Evolutionary conservation across 768 basidiomycete genomes (phyloP), one percentile per base, ranked within the genome.

Genomic region (Suillus lakei): DNA sequence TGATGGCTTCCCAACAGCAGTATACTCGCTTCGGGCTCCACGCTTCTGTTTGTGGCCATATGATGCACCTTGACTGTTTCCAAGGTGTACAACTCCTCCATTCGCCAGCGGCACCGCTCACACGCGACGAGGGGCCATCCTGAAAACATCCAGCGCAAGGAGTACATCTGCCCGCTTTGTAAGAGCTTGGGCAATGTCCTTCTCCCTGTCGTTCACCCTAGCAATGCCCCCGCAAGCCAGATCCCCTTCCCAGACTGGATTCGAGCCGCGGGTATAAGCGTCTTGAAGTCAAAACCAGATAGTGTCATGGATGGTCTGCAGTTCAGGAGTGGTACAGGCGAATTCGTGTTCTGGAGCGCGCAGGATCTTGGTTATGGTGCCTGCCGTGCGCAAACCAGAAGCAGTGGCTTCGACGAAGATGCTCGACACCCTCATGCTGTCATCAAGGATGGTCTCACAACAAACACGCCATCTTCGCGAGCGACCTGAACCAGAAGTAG

Each of bases 11-110:
- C 88, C 91, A 0, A 69, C 85, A 0, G n/a, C 83, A 85, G 44
- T 87, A 87, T 66, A 91, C 91, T 2, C 89, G 90, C 32, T 97
- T 97, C 73, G 96, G 96, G 2, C 81, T 98, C 15, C 85, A 96
- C 72, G 80, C 90, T 12, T 95, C 96, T 1, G 90, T 95, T 44
- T 99, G 97, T 76, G 95, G 91, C 38, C 98, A 99, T 74, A 88
- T 96, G 84, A 99, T 99, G 96, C 98, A 99, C 78, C 79, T 96
- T 67, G 88, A 91, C 48, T 99, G 98, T 78, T 97, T 98, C 82
- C 90, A 91, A 58, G 90, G 90, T 91, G 2, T 99, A 98, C 76
- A 95, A 87, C 68, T 75, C 85, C 2, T 96, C 96, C 21, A 90
- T 98, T 61, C 86, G 93, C 53, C 90, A 92, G 67, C 91, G 96